Evolutionary conservation across 2,329 filamentous ascomycete genomes (phyloP), one percentile per base, ranked within the genome.

Genomic region (Alternaria viburni): DNA sequence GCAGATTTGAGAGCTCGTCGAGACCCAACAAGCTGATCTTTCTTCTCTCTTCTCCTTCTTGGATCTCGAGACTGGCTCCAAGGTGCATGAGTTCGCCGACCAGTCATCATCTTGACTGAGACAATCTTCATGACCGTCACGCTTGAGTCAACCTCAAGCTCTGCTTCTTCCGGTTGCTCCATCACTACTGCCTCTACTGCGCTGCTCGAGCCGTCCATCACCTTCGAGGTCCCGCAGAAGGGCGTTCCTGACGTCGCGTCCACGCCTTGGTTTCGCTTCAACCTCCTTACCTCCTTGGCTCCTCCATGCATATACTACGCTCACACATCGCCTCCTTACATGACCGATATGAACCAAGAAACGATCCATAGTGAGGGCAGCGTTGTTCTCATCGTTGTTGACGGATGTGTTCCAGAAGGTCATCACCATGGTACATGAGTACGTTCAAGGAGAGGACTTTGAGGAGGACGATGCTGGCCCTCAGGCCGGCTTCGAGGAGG

Each of bases 71-170:
- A 97, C 95, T 0, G 96, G 96, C 61, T 93, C 93, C 70, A 97
- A 97, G 85, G 92, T 97, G 46, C 97, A 94, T 77, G 96, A 99
- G 81, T 98, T 98, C 74, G 96, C 96, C 77, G 96, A 99, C 83
- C 96, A 99, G 32, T 36, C 32, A 4, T 36, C 32, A 36, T 36
- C 32, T 4, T 36, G 32, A 36, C 32, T 36, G 32, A 36, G 32
- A 36, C 32, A 0, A 36, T 36, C 32, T 36, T 36, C 32, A 36
- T 36, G 32, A 36, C 32, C 32, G 32, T 36, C 32, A 36, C 32
- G 32, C 32, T 36, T 36, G 32, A 36, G 32, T 36, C 32, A 36
- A n/a, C 32, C 1, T 36, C 32, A n/a, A 36, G 32, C 15, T 36
- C 32, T 36, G 15, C 32, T 0, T 36, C 32, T 0, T 36, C 32